Evolutionary conservation across 768 basidiomycete genomes (phyloP), one percentile per base, ranked within the genome.

Genomic region (Suillus tomentosus): DNA sequence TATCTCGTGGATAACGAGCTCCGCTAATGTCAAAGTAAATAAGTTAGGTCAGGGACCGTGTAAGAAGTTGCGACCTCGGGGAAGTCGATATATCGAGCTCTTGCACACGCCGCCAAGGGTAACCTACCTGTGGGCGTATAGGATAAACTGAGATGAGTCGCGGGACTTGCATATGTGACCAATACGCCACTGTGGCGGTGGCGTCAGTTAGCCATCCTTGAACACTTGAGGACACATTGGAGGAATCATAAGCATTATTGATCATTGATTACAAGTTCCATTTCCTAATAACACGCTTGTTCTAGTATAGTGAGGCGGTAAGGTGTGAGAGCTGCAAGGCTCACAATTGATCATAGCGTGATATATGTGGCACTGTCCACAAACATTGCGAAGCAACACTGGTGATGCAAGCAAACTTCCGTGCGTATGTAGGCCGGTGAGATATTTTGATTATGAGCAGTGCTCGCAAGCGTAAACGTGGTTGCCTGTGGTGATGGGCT

Each of bases 151-250:
- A 58, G 39, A 58, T 42, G 27, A 43, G 40, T 42, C 11, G 39
- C 40, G 7, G 17, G 27, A 19, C 24, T 43, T 31, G 39, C 24
- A 31, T 58, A 31, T 31, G 31, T 58, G 40, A 42, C 42, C 57
- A 5, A 24, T 27, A 11, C 53, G 53, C 53, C 53, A 54, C 53
- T n/a, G 53, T 54, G 53, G 53, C 53, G 57, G 57, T 10, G 57
- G 57, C 17, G 24, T 27, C 24, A 27, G 27, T 42, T 58, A 15
- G 24, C 48, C 56, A 57, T 10, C 14, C 37, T 39, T 22, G 22
- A 57, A 39, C 10, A 57, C 15, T 17, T 22, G 22, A 10, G 56
- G 15, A 42, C 11, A 31, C 17, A 31, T 31, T 57, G 56, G 22
- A 57, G 9, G 5, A 11, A 17, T 17, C 10, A 58, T 58, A 6